phyloP scores from a whole-genome alignment of 352 stramenopile species.

The Phytophthora foliorum region DNA sequence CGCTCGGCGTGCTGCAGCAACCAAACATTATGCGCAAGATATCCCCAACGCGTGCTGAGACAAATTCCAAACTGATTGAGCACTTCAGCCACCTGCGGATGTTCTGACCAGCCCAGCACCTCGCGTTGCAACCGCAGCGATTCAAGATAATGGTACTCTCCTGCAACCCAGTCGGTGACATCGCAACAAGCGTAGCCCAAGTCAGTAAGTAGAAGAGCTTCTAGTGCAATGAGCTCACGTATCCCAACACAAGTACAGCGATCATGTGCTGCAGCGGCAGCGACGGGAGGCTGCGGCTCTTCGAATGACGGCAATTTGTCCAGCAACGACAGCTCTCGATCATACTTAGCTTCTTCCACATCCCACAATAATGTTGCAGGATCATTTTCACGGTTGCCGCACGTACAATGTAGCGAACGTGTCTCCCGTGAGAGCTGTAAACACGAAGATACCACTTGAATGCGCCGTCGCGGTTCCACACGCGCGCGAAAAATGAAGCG shows the following conservation, averaged over 20 bases:
- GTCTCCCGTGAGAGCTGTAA: constrained; percentile 80
- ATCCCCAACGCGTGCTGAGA: constrained; percentile 77
- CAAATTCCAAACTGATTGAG: constrained; percentile 86
- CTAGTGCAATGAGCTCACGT: constrained; percentile 75
- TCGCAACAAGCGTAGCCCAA: constrained; percentile 83
- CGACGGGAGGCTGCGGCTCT: constrained; percentile 43
- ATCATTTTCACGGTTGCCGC: constrained; percentile 81
- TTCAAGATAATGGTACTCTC: constrained; percentile 83
- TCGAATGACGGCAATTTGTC: constrained; percentile 77
- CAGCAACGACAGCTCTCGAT: constrained; percentile 68
- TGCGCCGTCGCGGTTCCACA: constrained; percentile 74
- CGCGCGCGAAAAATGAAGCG: constrained; percentile 86
- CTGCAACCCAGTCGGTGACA: constrained; percentile 80
- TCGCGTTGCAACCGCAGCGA: constrained; percentile 82
- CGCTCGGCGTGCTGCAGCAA: constrained; percentile 78
- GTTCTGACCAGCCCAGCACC: constrained; percentile 77
- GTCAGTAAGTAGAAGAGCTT: constrained; percentile 80
- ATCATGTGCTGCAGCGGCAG: constrained; percentile 37
- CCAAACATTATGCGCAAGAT: constrained; percentile 80
- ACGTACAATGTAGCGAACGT: constrained; percentile 74
- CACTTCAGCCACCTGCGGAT: constrained; percentile 83
- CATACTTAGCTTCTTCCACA: constrained; percentile 80
- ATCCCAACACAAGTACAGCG: constrained; percentile 77
- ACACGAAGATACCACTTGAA: constrained; percentile 74
- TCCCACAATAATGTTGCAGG: constrained; percentile 70